Evolutionary conservation across 176 grass and related monocot species (phyloP).

Genomic region (Pharus latifolius): DNA sequence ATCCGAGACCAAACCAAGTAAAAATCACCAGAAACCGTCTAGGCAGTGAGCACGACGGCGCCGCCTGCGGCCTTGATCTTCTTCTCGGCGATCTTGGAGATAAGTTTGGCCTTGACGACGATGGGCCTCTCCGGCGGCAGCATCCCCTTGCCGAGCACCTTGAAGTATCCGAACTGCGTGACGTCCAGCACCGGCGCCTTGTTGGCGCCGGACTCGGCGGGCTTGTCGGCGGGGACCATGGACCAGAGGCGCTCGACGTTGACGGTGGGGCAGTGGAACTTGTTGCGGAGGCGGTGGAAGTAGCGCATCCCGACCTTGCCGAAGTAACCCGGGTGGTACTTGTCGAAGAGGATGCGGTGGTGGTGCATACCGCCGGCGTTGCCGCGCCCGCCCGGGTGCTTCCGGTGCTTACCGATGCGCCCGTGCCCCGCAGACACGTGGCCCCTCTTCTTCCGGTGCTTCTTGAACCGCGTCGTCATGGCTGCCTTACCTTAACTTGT

Average conservation of each 20-base stretch:
- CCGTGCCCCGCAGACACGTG: conserved; percentile 42
- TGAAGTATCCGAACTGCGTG: conserved; percentile 50
- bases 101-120: conserved; percentile 53
- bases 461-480: conserved; percentile 42
- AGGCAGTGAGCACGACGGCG: conserved; percentile 45
- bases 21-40: background rate
- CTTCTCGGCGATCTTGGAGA: conserved; percentile 64
- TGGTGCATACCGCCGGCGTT: conserved; percentile 59
- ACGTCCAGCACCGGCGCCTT: conserved; percentile 40
- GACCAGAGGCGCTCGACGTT: conserved; percentile 54
- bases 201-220: conserved; percentile 9
- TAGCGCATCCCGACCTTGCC: conserved; percentile 69
- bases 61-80: conserved; percentile 66
- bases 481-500: too few relatives aligned
- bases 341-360: conserved; percentile 63
- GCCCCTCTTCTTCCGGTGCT: conserved; percentile 45
- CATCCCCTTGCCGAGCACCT: conserved; percentile 54
- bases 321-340: conserved; percentile 58
- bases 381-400: conserved; percentile 43
- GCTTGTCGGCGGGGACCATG: conserved; percentile 32
- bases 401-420: conserved; percentile 40
- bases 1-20: background rate
- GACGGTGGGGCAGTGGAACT: conserved; percentile 43
- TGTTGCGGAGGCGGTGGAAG: conserved; percentile 56
- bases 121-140: conserved; percentile 25